phyloP scores from a whole-genome alignment of 768 basidiomycete genomes.

The Ephemerocybe angulata region DNA sequence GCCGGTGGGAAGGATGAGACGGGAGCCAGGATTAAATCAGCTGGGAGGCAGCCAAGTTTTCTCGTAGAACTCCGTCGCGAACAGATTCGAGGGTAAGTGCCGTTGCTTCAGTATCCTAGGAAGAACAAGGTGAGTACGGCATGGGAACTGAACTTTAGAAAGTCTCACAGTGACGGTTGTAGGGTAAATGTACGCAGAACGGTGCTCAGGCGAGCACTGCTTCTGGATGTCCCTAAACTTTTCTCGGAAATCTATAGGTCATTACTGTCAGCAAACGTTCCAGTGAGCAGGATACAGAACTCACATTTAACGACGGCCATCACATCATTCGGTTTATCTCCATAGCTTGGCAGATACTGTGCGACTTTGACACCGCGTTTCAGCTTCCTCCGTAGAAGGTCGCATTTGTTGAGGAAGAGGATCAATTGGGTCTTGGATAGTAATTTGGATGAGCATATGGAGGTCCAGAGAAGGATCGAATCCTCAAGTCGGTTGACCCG shows the following conservation, averaged over 20 bases:
- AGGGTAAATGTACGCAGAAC: constrained; percentile 60
- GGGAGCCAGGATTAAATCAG: constrained; percentile 36
- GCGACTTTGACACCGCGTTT: constrained; percentile 54
- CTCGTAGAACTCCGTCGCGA: constrained; percentile 58
- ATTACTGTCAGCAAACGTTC: not conserved
- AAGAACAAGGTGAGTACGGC: not conserved
- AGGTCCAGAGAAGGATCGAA: constrained; percentile 68
- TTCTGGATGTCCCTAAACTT: constrained; percentile 69
- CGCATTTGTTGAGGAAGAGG: constrained; percentile 66
- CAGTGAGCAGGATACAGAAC: constrained; percentile 17
- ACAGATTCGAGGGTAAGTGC: constrained; percentile 58
- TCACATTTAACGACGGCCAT: constrained; percentile 60
- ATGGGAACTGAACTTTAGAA: not conserved
- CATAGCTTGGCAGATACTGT: constrained; percentile 62
- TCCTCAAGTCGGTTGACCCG: constrained; percentile 72
- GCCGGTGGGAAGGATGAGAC: not conserved
- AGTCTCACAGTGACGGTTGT: constrained; percentile 64
- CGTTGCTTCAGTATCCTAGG: constrained; percentile 60
- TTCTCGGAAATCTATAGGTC: constrained; percentile 51
- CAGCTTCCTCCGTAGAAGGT: constrained; percentile 64
- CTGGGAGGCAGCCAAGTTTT: constrained; percentile 50
- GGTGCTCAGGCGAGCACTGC: constrained; percentile 50
- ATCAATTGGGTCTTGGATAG: constrained; percentile 59
- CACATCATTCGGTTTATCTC: constrained; percentile 65
- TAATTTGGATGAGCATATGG: constrained; percentile 62